These are phyloP conservation scores for Ustilago hordei DNA, from an alignment of 1,284 basidiomycete genomes.

Conservation along the genomic window DNA sequence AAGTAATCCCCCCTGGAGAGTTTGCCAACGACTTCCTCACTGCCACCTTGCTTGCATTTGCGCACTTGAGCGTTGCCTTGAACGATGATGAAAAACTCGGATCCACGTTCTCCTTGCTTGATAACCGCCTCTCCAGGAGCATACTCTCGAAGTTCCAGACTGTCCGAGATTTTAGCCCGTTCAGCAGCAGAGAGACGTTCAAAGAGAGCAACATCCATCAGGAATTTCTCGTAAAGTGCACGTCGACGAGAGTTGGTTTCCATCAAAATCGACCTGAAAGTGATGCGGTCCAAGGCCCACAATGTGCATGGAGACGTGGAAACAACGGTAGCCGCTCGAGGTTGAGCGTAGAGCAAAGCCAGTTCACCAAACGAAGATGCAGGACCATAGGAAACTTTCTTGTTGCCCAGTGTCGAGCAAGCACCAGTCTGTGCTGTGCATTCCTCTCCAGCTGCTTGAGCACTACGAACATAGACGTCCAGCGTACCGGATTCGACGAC, in stretches of 20 bases:
- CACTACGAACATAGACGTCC: constrained; percentile 81
- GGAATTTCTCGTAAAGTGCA: constrained; percentile 94
- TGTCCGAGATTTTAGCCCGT: constrained; percentile 95
- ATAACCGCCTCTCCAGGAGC: constrained; percentile 87
- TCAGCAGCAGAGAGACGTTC: constrained; percentile 86
- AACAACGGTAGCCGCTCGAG: constrained; percentile 91
- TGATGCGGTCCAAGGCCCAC: constrained; percentile 96
- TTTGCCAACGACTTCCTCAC: constrained; percentile 74
- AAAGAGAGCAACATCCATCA: constrained; percentile 89
- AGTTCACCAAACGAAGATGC: constrained; percentile 95
- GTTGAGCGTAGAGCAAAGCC: constrained; percentile 97
- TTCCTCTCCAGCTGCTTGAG: constrained; percentile 39
- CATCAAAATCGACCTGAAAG: constrained; percentile 94
- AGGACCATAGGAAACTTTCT: constrained; percentile 79
- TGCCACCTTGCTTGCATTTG: constrained; percentile 76
- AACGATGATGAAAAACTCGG: constrained; percentile 97
- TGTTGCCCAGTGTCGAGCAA: constrained; percentile 50
- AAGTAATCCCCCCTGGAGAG: constrained; percentile 95
- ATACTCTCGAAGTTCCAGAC: constrained; percentile 85
- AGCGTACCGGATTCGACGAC: constrained; percentile 91
- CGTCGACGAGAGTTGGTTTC: constrained; percentile 75
- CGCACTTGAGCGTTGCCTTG: constrained; percentile 89
- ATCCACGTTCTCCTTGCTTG: constrained; percentile 90
- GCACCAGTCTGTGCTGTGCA: constrained; percentile 47
- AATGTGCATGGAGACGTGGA: constrained; percentile 84